These are phyloP conservation scores for Phytophthora podocarpi DNA, from an alignment of 352 stramenopile genomes.

Conservation along the genomic window DNA sequence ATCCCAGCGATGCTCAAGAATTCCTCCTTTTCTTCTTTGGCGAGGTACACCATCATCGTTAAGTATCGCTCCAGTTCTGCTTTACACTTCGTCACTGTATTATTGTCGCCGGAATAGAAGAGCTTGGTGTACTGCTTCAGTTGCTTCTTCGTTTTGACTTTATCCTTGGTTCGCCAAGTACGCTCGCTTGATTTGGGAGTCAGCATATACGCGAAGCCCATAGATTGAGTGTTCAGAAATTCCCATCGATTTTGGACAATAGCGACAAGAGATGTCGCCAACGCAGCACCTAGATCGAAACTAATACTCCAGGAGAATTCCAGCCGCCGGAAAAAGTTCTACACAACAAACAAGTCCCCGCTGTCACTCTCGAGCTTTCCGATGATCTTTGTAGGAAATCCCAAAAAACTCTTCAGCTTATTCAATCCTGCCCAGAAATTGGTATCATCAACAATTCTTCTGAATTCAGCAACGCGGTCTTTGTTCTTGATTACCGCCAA, in stretches of 20 bases:
- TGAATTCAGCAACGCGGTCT: background rate
- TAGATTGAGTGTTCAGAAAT: too few species aligned
- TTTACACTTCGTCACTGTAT: background rate
- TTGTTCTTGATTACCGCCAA: background rate
- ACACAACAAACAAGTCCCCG: conserved; percentile 1
- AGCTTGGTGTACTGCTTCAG: background rate
- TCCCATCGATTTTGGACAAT: too few species aligned
- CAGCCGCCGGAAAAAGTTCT: too few species aligned
- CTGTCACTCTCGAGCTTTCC: background rate
- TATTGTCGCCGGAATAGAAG: background rate
- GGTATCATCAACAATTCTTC: background rate
- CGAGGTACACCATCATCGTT: background rate
- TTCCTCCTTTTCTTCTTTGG: too few species aligned
- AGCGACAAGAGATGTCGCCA: too few species aligned
- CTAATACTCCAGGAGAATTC: too few species aligned
- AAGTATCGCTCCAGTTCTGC: background rate
- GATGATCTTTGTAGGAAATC: background rate
- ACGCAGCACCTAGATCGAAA: too few species aligned
- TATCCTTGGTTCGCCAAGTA: background rate
- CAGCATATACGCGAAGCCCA: background rate
- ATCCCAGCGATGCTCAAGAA: background rate
- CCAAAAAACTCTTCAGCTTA: background rate
- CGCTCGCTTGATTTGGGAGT: background rate
- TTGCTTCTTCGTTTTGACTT: background rate
- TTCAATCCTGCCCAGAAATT: background rate